phyloP scores from a whole-genome alignment of 2,329 filamentous ascomycete species.

The Alternaria incomplexa region DNA sequence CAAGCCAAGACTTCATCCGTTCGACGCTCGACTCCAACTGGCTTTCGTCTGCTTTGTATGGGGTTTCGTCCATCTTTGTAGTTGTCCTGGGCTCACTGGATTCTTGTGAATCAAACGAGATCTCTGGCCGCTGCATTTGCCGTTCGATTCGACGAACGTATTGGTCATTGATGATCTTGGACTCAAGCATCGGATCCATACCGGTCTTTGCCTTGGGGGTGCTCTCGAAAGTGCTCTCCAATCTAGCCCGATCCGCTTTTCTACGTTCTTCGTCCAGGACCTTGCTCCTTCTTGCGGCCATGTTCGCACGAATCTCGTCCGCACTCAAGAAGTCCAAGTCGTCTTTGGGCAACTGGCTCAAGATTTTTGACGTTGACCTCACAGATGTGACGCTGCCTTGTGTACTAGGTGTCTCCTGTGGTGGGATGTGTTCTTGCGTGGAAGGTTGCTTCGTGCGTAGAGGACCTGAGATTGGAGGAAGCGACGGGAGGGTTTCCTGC shows the following conservation, averaged over 20 bases:
- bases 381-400: background rate
- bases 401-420: background rate
- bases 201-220: constrained; percentile 11
- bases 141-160: constrained; percentile 34
- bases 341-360: constrained; percentile 44
- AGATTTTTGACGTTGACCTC: constrained; percentile 32
- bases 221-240: constrained; percentile 37
- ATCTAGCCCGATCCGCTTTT: constrained; percentile 23
- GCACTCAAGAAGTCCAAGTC: constrained; percentile 53
- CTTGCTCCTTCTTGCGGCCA: constrained; percentile 38
- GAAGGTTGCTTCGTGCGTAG: background rate
- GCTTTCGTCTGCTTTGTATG: background rate
- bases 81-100: background rate
- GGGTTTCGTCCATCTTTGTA: background rate
- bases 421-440: background rate
- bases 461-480: background rate
- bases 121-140: constrained; percentile 20
- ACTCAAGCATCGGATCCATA: constrained; percentile 31
- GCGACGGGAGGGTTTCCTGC: background rate
- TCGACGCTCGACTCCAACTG: constrained; percentile 34
- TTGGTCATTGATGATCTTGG: constrained; percentile 37
- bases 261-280: constrained; percentile 16
- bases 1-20: constrained; percentile 39
- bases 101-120: background rate
- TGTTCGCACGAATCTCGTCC: constrained; percentile 51